phyloP scores from a whole-genome alignment of 768 basidiomycete species.

The Trametes coccinea region DNA sequence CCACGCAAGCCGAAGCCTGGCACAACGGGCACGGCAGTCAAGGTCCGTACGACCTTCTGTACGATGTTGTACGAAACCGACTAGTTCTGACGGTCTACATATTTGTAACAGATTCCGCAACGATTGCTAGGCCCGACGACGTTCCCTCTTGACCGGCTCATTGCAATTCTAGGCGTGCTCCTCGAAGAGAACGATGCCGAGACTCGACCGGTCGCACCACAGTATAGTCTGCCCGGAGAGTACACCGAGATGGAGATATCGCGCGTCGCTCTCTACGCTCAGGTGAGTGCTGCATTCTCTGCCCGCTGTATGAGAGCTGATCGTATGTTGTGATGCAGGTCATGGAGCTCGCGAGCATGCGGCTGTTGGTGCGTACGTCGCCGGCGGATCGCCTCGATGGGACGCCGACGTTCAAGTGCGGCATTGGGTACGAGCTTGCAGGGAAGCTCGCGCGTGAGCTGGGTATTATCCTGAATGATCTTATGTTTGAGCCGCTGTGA shows the following conservation, averaged over 20 bases:
- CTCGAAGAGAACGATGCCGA: conserved; percentile 72
- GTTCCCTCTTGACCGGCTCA: conserved; percentile 77
- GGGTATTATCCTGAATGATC: conserved; percentile 58
- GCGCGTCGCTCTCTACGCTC: conserved; percentile 57
- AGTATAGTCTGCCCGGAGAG: conserved; percentile 63
- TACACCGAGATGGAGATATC: conserved; percentile 74
- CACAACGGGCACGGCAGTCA: conserved; percentile 26
- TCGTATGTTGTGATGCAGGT: conserved; percentile 45
- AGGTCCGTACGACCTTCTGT: conserved; percentile 22
- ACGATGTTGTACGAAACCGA: too few species aligned
- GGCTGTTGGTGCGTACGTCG: conserved; percentile 66
- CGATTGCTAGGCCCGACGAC: conserved; percentile 75
- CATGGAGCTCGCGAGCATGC: conserved; percentile 61
- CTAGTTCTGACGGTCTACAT: neutral
- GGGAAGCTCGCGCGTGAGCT: conserved; percentile 59
- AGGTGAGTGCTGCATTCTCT: conserved; percentile 42
- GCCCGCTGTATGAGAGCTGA: neutral
- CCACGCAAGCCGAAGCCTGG: conserved; percentile 28
- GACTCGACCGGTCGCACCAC: conserved; percentile 42
- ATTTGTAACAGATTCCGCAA: conserved; percentile 59
- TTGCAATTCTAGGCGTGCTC: conserved; percentile 78
- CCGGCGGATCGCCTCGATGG: conserved; percentile 64
- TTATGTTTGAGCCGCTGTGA: conserved; percentile 59
- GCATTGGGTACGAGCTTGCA: conserved; percentile 60
- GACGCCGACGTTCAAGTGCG: conserved; percentile 72